Evolutionary conservation across 345 rosid genomes (phyloP), one percentile per base, ranked within the genome.

Genomic region (Eucalyptus cloeziana): DNA sequence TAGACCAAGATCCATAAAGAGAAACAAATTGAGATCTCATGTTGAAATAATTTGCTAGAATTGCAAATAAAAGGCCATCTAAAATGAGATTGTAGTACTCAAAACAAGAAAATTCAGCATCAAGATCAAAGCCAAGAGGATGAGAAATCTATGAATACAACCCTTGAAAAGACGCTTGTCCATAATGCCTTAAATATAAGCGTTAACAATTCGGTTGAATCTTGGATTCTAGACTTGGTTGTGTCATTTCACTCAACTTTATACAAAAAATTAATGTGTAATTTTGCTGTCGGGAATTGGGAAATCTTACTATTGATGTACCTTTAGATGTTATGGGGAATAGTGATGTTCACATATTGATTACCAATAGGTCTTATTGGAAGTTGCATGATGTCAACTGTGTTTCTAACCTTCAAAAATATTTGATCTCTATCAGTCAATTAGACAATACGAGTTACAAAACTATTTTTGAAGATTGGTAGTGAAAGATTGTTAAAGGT

Each of bases 281-380:
- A 62, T 43, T 85, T 58, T 31, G 17, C 43, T 14, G 1, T 1
- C 4, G 0, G 49, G 9, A 47, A 88, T 54, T 45, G 22, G 45
- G 40, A 90, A 85, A 54, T 81, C 9, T 88, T 6, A 49, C 3
- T 43, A 12, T 4, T 67, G 22, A 67, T 87, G n/a, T 87, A 37
- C 8, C 67, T 16, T 8, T 64, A 10, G 50, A 85, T 30, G 51
- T 88, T 8, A 40, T n/a, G 2, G 8, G 50, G 33, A 44, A 88
- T 33, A 40, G 80, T 40, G 69, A 54, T 79, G 54, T 88, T 51
- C 30, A 0, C 19, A 83, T 51, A 31, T 37, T n/a, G 45, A 43
- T 31, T 12, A 12, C 17, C 22, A 31, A 69, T 7, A 0, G 2
- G 8, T 40, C 10, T 12, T 3, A 10, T 1, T 83, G 50, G n/a